phyloP scores from a whole-genome alignment of 108 stramenopile species.

The Cyclotella cryptica region DNA sequence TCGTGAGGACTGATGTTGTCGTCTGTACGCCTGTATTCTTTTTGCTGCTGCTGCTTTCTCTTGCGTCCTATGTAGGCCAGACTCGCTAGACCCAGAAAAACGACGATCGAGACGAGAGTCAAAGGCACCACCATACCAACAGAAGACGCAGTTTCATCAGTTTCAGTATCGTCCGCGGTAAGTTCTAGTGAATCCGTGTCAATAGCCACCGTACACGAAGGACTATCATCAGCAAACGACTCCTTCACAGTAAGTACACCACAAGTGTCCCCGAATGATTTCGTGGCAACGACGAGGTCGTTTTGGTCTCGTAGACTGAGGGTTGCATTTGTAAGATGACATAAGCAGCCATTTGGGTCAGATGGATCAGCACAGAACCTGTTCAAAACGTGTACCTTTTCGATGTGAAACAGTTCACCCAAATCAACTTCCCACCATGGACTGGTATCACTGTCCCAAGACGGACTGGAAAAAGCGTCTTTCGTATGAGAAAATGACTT shows the following conservation, averaged over 20 bases:
- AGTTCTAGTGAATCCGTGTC: neutral
- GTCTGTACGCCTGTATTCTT: neutral
- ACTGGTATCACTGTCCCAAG: neutral
- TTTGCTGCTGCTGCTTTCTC: neutral
- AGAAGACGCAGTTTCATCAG: neutral
- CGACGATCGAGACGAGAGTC: neutral
- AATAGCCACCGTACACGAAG: neutral
- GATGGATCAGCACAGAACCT: neutral
- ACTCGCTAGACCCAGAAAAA: neutral
- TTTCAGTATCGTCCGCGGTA: neutral
- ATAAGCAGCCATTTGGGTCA: neutral
- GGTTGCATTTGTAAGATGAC: neutral
- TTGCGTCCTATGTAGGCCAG: neutral
- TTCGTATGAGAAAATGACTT: neutral
- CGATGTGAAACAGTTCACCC: neutral
- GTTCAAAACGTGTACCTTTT: neutral
- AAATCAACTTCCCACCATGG: conserved; percentile 3
- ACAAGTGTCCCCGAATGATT: neutral
- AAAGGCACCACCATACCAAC: neutral
- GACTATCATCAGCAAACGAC: conserved; percentile 1
- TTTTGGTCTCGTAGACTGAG: neutral
- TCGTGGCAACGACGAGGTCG: no score
- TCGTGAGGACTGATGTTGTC: neutral
- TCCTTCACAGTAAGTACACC: neutral
- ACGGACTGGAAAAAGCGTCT: neutral